phyloP scores from a whole-genome alignment of 164 flowering plant species.

The Buxus sempervirens region DNA sequence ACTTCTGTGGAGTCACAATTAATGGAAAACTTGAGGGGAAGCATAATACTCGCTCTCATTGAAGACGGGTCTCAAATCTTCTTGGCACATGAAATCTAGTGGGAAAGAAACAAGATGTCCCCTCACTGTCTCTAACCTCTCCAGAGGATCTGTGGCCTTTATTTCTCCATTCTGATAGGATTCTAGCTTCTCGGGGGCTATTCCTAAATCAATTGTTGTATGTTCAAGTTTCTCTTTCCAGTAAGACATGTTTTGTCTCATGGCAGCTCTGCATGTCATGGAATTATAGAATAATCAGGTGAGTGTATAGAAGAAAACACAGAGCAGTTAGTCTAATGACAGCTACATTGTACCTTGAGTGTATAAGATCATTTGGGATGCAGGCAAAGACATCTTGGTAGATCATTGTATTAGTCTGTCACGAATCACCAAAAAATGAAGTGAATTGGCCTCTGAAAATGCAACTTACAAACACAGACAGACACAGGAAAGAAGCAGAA shows the following conservation, averaged over 20 bases:
- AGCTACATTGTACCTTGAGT: conserved; percentile 56
- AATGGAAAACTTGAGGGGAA: conserved; percentile 87
- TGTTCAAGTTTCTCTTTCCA: conserved; percentile 85
- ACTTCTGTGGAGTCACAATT: neutral
- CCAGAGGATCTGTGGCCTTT: conserved; percentile 56
- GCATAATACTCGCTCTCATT: conserved; percentile 93
- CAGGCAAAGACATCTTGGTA: conserved; percentile 95
- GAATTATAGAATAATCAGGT: neutral
- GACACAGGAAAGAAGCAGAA: too few species aligned
- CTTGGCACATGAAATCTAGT: conserved; percentile 81
- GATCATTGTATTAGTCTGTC: conserved; percentile 76
- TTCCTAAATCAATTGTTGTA: conserved; percentile 90
- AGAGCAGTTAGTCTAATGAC: neutral
- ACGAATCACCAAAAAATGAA: neutral
- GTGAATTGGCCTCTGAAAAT: neutral
- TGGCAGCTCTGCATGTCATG: conserved; percentile 46
- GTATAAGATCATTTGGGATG: conserved; percentile 84
- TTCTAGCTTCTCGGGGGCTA: conserved; percentile 74
- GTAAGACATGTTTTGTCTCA: conserved; percentile 61
- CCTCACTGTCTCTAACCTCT: conserved; percentile 57
- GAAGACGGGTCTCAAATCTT: conserved; percentile 94
- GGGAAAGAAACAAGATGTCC: conserved; percentile 97
- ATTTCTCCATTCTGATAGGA: conserved; percentile 62
- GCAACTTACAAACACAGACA: neutral
- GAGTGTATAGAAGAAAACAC: neutral